Percentiles rank a stretch among this genome's conserved stretches.
Conservation (phyloP, 225 moss, liverwort and hornwort genomes). For the Polytrichum commune region DNA sequence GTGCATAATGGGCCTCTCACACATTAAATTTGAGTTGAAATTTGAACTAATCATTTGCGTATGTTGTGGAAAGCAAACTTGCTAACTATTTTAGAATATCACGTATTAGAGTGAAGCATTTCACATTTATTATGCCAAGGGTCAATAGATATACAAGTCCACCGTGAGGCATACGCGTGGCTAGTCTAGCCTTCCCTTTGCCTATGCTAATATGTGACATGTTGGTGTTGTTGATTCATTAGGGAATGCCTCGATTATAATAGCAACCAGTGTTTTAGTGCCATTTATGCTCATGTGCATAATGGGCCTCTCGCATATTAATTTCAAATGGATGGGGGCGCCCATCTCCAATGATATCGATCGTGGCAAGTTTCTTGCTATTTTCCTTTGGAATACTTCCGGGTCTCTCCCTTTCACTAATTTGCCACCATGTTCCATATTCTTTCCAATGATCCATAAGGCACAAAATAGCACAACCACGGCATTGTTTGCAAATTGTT, state of each 20-base stretch:
- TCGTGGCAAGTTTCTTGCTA: slow-evolving; percentile 57
- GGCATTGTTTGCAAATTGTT: too few species aligned
- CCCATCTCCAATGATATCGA: slow-evolving; percentile 18
- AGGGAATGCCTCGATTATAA: slow-evolving; percentile 59
- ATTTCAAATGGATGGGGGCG: slow-evolving; percentile 46
- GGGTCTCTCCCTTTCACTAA: slow-evolving; percentile 35
- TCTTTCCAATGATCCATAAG: too few species aligned
- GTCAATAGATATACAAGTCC: too few species aligned
- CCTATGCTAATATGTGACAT: too few species aligned
- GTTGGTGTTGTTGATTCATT: not conserved
- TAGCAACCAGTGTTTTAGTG: slow-evolving; percentile 39
- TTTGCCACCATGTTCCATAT: not conserved
- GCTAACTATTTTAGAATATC: too few species aligned
- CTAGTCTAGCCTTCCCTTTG: too few species aligned
- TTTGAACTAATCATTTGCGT: too few species aligned
- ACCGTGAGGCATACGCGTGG: too few species aligned
- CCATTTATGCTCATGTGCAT: slow-evolving; percentile 43
- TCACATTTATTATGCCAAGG: too few species aligned
- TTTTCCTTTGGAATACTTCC: slow-evolving; percentile 66
- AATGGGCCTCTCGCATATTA: slow-evolving; percentile 49
- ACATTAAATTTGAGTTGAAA: slow-evolving; percentile 40
- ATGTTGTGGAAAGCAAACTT: too few species aligned
- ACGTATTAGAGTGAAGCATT: too few species aligned
- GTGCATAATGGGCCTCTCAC: slow-evolving; percentile 38
- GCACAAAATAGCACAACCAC: too few species aligned